Base-by-base conservation (phyloP, 768 basidiomycete species). In the Serendipita sp. region DNA sequence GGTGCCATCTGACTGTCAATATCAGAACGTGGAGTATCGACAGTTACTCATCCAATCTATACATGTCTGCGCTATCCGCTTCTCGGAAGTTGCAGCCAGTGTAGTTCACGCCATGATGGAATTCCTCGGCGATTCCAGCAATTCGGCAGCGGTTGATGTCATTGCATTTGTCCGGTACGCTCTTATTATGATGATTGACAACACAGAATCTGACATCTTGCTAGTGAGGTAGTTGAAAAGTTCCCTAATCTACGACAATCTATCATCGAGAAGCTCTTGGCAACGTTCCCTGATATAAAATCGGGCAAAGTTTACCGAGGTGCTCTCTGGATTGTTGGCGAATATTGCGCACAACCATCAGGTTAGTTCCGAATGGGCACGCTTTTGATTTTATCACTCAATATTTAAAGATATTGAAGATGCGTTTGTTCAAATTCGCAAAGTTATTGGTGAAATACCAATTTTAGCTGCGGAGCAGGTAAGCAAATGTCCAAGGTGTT, bases 261-360 rank as follows among this genome's bases (percentile, higher is more conserved):
- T 5, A 92, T 98, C 69, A 86, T 86, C 66, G 85, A 89, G 71
- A 93, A 92, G 71, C 83, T 98, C 63, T 83, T 87, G 54, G 76
- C 81, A 35, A 88, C 90, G 0, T 84, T 97, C 56, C 70, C 80
- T 64, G 90, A 91, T 67, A 91, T 97, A 76, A 93, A 93, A 74
- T 93, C 90, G 0, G 93, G 93, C 64, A 98, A 97, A 74, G 94
- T 98, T 28, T 97, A 89, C 80, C 86, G 93, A 3, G 96, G 95
- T 4, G 82, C 97, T 16, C 81, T 98, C 56, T 98, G 96, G 95
- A 96, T 98, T 68, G 79, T 97, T n/a, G 95, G 96, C 67, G 95
- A 98, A 76, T 99, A 98, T 70, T 86, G 89, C 45, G 69, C 72
- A 4, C 73, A 73, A 18, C 83, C 86, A 67, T 75, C 78, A 3